These are phyloP conservation scores for Penicillium corylophilum DNA, from an alignment of 2,329 filamentous ascomycete genomes.

Conservation along the genomic window DNA sequence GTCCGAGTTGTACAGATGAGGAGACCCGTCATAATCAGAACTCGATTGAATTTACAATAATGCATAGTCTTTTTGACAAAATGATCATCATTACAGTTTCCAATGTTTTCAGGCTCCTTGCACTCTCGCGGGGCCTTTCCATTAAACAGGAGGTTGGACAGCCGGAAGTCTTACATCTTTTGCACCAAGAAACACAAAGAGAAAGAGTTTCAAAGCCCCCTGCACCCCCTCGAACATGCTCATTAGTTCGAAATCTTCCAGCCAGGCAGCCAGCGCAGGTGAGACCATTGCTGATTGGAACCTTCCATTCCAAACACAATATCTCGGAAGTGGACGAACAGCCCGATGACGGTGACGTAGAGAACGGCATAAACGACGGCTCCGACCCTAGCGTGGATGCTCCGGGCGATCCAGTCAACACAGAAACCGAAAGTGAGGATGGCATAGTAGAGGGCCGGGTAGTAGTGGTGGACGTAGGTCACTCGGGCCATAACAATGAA, in stretches of 20 bases:
- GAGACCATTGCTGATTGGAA: conserved; percentile 75
- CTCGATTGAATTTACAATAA: conserved; percentile 2
- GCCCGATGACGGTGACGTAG: conserved; percentile 71
- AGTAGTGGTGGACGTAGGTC: conserved; percentile 99
- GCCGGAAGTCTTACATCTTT: not conserved
- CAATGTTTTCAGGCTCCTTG: not conserved
- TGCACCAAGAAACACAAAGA: not conserved
- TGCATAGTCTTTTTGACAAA: not conserved
- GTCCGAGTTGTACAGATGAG: conserved; percentile 1
- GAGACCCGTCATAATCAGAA: not conserved
- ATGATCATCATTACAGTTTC: not conserved
- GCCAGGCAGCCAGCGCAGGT: conserved; percentile 88
- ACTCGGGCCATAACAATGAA: conserved; percentile 98
- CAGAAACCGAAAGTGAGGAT: conserved; percentile 88
- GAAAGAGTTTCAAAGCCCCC: not conserved
- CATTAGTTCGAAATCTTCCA: conserved; percentile 75
- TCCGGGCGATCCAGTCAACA: conserved; percentile 76
- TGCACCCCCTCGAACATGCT: not conserved
- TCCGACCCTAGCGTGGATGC: conserved; percentile 63
- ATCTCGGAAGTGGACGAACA: conserved; percentile 88
- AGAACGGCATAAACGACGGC: conserved; percentile 69
- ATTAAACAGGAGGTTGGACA: not conserved
- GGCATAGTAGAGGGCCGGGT: conserved; percentile 95
- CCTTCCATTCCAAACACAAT: conserved; percentile 97
- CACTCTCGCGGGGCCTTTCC: not conserved